Evolutionary conservation across 2,329 filamentous ascomycete species (phyloP).

Genomic region (Hyphodiscus sp.): DNA sequence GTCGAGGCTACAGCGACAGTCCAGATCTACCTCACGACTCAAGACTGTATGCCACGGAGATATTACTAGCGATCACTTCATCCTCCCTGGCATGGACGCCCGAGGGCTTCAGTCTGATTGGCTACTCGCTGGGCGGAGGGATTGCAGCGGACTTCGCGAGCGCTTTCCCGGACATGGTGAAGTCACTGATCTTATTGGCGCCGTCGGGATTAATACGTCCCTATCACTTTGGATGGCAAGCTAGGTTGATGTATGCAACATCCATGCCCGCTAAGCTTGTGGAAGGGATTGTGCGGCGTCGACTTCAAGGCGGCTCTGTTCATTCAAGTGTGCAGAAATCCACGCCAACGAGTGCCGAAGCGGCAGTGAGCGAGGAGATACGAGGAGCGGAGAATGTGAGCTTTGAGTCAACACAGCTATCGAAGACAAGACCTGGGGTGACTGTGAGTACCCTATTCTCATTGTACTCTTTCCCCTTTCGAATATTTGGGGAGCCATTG

Average conservation of each 20-base stretch:
- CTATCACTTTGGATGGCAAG: conserved; percentile 43
- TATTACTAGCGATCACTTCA: conserved; percentile 53
- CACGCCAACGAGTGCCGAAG: conserved; percentile 4
- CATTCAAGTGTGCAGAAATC: background rate
- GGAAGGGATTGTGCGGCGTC: conserved; percentile 12
- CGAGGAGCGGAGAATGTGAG: conserved; percentile 11
- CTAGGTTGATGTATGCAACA: conserved; percentile 47
- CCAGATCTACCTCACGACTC: conserved; percentile 58
- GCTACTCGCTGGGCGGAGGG: conserved; percentile 76
- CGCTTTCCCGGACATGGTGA: conserved; percentile 62
- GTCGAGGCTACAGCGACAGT: conserved; percentile 70
- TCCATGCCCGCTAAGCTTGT: conserved; percentile 45
- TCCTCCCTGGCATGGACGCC: conserved; percentile 44
- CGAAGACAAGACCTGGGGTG: conserved; percentile 10
- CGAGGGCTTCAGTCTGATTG: conserved; percentile 60
- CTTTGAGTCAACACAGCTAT: conserved; percentile 19
- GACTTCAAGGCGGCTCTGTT: conserved; percentile 4
- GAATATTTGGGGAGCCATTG: too few relatives aligned
- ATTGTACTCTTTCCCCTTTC: too few relatives aligned
- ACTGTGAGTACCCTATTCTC: conserved; percentile 7
- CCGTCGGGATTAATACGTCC: conserved; percentile 67
- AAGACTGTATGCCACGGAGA: conserved; percentile 58
- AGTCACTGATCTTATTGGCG: conserved; percentile 67
- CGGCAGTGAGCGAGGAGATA: conserved; percentile 11
- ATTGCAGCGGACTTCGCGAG: conserved; percentile 64